Conservation (phyloP, 306 rosid genomes). For the Begonia fuchsioides region DNA sequence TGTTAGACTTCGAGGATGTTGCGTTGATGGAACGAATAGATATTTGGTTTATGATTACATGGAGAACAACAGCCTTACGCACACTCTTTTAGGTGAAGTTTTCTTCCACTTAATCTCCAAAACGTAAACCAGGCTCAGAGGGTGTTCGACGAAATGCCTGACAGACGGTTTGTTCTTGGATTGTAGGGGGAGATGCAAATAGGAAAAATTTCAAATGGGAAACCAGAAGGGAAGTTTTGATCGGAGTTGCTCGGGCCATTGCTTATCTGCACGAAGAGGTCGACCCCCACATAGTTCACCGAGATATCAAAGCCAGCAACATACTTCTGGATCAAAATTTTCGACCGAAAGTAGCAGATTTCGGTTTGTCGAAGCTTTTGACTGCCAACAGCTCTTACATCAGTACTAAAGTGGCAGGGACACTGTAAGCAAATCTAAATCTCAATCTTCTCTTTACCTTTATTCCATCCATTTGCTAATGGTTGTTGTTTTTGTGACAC, state of each 20-base stretch:
- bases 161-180: too few relatives aligned
- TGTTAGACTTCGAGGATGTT: constrained; percentile 57
- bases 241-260: constrained; percentile 69
- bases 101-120: too few relatives aligned
- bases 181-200: constrained; percentile 41
- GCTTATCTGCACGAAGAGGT: constrained; percentile 69
- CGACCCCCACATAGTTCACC: constrained; percentile 58
- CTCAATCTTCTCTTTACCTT: not conserved
- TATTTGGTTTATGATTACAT: constrained; percentile 77
- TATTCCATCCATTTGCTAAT: constrained; percentile 11
- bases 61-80: constrained; percentile 71
- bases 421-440: constrained; percentile 48
- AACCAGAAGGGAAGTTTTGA: constrained; percentile 32
- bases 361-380: constrained; percentile 62
- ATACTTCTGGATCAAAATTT: constrained; percentile 63
- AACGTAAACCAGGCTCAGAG: too few relatives aligned
- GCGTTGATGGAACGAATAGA: constrained; percentile 63
- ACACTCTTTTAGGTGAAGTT: constrained; percentile 42
- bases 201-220: constrained; percentile 60
- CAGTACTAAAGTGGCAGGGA: constrained; percentile 87
- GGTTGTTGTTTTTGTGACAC: constrained; percentile 3
- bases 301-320: constrained; percentile 80
- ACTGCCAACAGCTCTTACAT: constrained; percentile 52
- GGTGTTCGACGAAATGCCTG: too few relatives aligned
- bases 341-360: constrained; percentile 61